These are phyloP conservation scores for Arachis monticola DNA, from an alignment of 331 rosid genomes.

Conservation along the genomic window DNA sequence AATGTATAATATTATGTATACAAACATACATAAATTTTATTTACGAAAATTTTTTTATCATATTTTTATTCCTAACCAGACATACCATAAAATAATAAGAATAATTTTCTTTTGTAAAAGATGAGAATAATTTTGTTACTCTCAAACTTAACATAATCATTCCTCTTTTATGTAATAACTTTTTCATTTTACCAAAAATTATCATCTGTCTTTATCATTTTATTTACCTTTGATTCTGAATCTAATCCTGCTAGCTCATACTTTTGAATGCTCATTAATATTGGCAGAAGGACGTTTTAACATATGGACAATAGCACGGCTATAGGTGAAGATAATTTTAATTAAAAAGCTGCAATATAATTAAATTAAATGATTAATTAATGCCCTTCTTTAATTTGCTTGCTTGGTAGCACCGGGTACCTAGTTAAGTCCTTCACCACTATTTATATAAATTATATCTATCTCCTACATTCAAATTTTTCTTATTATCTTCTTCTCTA, in stretches of 20 bases:
- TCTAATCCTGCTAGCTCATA: not conserved
- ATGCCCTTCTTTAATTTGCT: not conserved
- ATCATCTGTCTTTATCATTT: no score
- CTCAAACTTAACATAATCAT: no score
- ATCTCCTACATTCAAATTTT: no score
- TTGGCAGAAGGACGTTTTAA: constrained; percentile 6
- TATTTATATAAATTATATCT: not conserved
- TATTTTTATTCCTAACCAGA: no score
- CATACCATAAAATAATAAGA: no score
- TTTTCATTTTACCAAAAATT: no score
- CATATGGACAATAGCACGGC: constrained; percentile 27
- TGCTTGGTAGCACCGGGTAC: not conserved
- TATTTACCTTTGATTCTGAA: not conserved
- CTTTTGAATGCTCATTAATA: constrained; percentile 9
- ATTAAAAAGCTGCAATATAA: constrained; percentile 15
- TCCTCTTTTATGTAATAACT: no score
- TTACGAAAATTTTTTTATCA: no score
- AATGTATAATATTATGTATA: no score
- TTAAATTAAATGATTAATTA: constrained; percentile 18
- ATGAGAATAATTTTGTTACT: no score
- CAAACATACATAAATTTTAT: no score
- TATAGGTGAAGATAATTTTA: not conserved
- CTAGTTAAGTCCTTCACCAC: not conserved
- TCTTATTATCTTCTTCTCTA: not conserved
- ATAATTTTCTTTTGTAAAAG: no score